Evolutionary conservation across 1,139 yeast genomes (phyloP).

Genomic region (Diutina neorugosa): DNA sequence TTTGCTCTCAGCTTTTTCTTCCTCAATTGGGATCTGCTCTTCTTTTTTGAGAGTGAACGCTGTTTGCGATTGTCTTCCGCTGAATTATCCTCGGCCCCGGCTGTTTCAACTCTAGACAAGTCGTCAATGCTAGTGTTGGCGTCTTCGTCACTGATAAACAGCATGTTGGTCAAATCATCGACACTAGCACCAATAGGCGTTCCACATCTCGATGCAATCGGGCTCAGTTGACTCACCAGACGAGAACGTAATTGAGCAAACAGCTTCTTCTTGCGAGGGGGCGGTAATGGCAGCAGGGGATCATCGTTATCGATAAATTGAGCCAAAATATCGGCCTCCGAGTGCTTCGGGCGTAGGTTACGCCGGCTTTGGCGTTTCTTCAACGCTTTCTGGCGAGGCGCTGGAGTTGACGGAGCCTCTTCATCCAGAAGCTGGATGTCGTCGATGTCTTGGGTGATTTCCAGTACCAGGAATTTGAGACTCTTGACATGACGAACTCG

Average conservation of each 20-base stretch:
- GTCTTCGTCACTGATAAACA: conserved; percentile 3
- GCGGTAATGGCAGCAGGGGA: background rate
- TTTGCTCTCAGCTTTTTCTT: conserved; percentile 3
- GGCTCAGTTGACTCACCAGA: conserved; percentile 1
- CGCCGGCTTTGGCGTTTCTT: background rate
- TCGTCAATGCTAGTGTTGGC: background rate
- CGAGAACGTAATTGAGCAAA: background rate
- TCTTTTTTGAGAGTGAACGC: background rate
- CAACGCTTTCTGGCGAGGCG: background rate
- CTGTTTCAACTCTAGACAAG: background rate
- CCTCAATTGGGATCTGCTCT: conserved; percentile 1
- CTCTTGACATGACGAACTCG: background rate
- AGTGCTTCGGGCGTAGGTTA: background rate
- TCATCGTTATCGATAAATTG: background rate
- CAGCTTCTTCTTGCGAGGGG: conserved; percentile 1
- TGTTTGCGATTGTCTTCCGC: background rate
- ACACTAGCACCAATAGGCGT: background rate
- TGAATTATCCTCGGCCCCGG: background rate
- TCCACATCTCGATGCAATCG: background rate
- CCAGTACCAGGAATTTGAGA: background rate
- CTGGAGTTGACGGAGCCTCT: background rate
- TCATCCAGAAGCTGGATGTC: background rate
- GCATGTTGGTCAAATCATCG: conserved; percentile 1
- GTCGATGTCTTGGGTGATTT: conserved; percentile 2
- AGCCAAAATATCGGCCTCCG: conserved; percentile 1